Evolutionary conservation across 371 early-diverging fungal species (phyloP).

Genomic region (Rhizomucor miehei): DNA sequence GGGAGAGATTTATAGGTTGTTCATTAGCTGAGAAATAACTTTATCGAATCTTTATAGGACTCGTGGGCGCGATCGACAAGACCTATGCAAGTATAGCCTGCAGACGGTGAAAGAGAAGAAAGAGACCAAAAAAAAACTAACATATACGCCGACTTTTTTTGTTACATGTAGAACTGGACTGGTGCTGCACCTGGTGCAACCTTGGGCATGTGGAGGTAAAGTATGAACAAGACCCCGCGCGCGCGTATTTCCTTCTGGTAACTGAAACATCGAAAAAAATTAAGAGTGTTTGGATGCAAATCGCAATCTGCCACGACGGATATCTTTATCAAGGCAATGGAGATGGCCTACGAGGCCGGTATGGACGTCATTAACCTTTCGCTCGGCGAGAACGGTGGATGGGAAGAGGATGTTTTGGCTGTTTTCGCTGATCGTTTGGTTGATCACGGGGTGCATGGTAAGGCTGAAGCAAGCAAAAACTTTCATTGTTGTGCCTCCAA

Average conservation of each 20-base stretch:
- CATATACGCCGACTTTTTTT: not conserved
- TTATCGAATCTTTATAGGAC: conserved; percentile 11
- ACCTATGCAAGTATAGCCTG: conserved; percentile 22
- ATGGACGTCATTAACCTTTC: conserved; percentile 35
- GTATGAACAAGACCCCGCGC: no score
- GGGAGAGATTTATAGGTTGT: no score
- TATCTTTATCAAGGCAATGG: conserved; percentile 70
- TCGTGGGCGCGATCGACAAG: conserved; percentile 55
- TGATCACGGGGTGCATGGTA: conserved; percentile 31
- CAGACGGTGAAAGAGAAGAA: no score
- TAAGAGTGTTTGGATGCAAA: conserved; percentile 30
- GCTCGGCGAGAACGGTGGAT: conserved; percentile 26
- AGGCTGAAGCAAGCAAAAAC: no score
- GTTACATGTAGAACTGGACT: conserved; percentile 27
- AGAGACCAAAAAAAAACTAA: not conserved
- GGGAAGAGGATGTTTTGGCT: conserved; percentile 30
- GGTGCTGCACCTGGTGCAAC: conserved; percentile 67
- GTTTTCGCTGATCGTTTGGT: conserved; percentile 32
- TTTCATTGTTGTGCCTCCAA: not conserved
- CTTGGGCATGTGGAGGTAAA: conserved; percentile 41
- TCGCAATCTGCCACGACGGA: conserved; percentile 60
- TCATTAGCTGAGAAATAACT: no score
- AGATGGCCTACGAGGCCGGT: conserved; percentile 61
- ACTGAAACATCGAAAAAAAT: not conserved
- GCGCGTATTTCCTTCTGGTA: no score